Conservation (phyloP, 2,329 filamentous ascomycete species). For the Aspergillus unguis region DNA sequence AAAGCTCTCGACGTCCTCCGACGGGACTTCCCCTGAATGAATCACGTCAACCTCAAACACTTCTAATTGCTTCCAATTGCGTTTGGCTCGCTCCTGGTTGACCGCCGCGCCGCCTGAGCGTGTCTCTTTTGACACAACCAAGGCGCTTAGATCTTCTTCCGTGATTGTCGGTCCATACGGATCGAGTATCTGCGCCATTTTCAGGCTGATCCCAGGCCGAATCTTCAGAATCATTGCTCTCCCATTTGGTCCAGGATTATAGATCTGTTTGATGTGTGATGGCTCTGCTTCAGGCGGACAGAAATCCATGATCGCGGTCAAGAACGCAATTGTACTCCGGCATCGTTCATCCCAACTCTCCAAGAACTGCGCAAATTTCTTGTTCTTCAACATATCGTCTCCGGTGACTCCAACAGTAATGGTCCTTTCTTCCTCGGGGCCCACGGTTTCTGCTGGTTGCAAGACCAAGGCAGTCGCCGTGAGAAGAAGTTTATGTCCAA, state of each 20-base stretch:
- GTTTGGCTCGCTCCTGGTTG: conserved; percentile 74
- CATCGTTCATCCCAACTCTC: conserved; percentile 78
- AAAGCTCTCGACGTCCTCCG: conserved; percentile 58
- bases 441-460: conserved; percentile 44
- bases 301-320: conserved; percentile 61
- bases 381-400: conserved; percentile 79
- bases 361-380: conserved; percentile 78
- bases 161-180: conserved; percentile 88
- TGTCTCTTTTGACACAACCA: conserved; percentile 88
- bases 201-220: conserved; percentile 62
- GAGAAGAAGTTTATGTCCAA: conserved; percentile 91
- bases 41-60: conserved; percentile 89
- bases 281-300: conserved; percentile 44
- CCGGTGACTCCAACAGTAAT: conserved; percentile 86
- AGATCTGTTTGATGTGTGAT: conserved; percentile 30
- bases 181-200: conserved; percentile 82
- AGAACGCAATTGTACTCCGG: conserved; percentile 65
- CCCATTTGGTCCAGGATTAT: conserved; percentile 38
- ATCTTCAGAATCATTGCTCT: conserved; percentile 47
- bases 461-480: conserved; percentile 78
- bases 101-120: conserved; percentile 77
- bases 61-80: conserved; percentile 71
- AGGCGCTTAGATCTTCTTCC: conserved; percentile 69
- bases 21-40: conserved; percentile 60
- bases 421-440: conserved; percentile 46